A percentile compares a stretch with the other conserved stretches of the same genome.
These are phyloP conservation scores for Ophiostoma australiae DNA, from an alignment of 2,329 filamentous ascomycete species.

Conservation along the genomic window DNA sequence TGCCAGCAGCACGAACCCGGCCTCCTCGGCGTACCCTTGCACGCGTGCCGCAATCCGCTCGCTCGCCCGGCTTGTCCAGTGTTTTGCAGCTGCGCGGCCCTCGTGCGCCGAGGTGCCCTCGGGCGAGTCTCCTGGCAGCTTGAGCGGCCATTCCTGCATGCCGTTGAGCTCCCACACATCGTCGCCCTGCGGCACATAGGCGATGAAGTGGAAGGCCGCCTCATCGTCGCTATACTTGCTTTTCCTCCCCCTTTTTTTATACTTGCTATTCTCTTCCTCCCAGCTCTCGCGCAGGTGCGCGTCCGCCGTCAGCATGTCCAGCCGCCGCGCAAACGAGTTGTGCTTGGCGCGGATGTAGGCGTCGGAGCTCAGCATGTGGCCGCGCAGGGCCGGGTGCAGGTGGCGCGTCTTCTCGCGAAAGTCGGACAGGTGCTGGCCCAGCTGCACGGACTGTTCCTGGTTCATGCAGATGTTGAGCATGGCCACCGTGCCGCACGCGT, in stretches of 20 bases:
- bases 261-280: slow-evolving; percentile 33
- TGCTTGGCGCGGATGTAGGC: slow-evolving; percentile 74
- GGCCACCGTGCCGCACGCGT: slow-evolving; percentile 88
- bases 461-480: slow-evolving; percentile 94
- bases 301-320: slow-evolving; percentile 71
- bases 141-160: slow-evolving; percentile 38
- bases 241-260: slow-evolving; percentile 35
- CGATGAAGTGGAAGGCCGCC: slow-evolving; percentile 96
- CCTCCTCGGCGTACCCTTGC: slow-evolving; percentile 29
- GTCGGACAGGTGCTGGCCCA: slow-evolving; percentile 63
- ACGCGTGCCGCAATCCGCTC: slow-evolving; percentile 65
- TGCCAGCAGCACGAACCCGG: slow-evolving; percentile 59
- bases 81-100: slow-evolving; percentile 30
- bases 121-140: not conserved
- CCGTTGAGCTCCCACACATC: slow-evolving; percentile 92
- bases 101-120: not conserved
- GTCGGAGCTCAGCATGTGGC: slow-evolving; percentile 68
- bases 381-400: slow-evolving; percentile 68
- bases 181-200: slow-evolving; percentile 76
- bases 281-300: slow-evolving; percentile 48
- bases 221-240: slow-evolving; percentile 41
- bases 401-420: slow-evolving; percentile 69
- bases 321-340: slow-evolving; percentile 80
- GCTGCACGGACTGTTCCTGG: slow-evolving; percentile 51
- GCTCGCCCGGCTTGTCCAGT: slow-evolving; percentile 64